Evolutionary conservation across 2,329 filamentous ascomycete genomes (phyloP), one percentile per base, ranked within the genome.

Genomic region (Endoconidiophora polonica): DNA sequence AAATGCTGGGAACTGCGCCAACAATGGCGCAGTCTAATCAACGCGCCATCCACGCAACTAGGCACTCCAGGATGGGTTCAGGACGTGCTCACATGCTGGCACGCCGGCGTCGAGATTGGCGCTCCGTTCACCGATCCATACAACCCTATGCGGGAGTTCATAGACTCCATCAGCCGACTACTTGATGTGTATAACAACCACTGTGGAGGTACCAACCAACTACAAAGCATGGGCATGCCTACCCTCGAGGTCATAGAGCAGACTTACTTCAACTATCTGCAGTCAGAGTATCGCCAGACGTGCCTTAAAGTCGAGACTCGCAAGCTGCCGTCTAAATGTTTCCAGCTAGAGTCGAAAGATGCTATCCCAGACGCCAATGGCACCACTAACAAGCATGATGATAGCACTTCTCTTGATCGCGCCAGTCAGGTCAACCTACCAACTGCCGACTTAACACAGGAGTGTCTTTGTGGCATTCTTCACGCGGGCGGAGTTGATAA

Each of bases 81-180:
- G 5, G 23, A 44, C 18, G 51, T 53, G 2, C 43, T 53, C n/a
- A 22, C 29, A 6, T 48, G 48, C 42, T 53, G 51, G 51, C 44
- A 46, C 18, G 43, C 42, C 26, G 51, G 46, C 29, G 20, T 14
- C 9, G 24, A 43, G 22, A 20, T 53, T 14, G 44, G 42, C 7
- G 51, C 47, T 4, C 51, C 51, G 2, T 53, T 53, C 20, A 36
- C 39, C 26, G 39, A 53, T 10, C 51, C 51, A 7, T 67, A 72
- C 18, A 65, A 68, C 10, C 61, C 69, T 37, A 61, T 59, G n/a
- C 57, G 55, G 1, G 77, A 80, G 59, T 71, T 72, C 47, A 83
- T 82, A 57, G 43, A 46, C 4, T 49, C 59, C 65, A 12, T 54
- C 47, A 66, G 83, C 24, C 67, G 66, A 26, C 59, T 63, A 9